phyloP scores from a whole-genome alignment of 352 stramenopile genomes.

The Phytophthora idaei region DNA sequence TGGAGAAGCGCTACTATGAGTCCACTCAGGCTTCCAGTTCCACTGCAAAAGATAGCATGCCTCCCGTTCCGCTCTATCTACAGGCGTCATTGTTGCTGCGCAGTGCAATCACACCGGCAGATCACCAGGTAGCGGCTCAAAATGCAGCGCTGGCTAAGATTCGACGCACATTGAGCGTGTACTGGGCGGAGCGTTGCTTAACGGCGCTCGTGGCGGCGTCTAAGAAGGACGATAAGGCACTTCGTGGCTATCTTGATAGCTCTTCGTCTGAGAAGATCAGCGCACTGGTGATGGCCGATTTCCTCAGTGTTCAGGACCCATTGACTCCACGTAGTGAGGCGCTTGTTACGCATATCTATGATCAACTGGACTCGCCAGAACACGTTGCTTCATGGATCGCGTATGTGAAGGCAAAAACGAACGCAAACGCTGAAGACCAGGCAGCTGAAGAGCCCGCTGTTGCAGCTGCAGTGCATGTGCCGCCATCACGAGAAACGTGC shows the following conservation, averaged over 20 bases:
- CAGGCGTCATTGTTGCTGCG: conserved; percentile 68
- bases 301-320: conserved; percentile 69
- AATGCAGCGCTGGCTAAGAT: conserved; percentile 45
- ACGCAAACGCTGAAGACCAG: neutral
- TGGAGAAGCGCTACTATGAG: conserved; percentile 55
- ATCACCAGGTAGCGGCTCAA: conserved; percentile 50
- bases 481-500: conserved; percentile 61
- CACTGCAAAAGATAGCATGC: neutral
- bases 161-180: conserved; percentile 52
- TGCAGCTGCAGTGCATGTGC: conserved; percentile 17
- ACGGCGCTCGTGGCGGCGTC: conserved; percentile 49
- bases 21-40: neutral
- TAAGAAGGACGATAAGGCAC: conserved; percentile 31
- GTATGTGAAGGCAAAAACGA: conserved; percentile 40
- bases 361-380: conserved; percentile 53
- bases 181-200: conserved; percentile 71
- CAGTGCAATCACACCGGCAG: conserved; percentile 57
- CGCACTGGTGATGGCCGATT: conserved; percentile 80
- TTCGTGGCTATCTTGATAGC: conserved; percentile 32
- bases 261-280: conserved; percentile 51
- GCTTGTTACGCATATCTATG: conserved; percentile 68
- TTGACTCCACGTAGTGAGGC: conserved; percentile 39
- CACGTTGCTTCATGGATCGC: conserved; percentile 48
- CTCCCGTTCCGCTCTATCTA: conserved; percentile 47
- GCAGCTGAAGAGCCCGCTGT: neutral